phyloP scores from a whole-genome alignment of 73 alveolate species.

The Symbiodinium pilosum region DNA sequence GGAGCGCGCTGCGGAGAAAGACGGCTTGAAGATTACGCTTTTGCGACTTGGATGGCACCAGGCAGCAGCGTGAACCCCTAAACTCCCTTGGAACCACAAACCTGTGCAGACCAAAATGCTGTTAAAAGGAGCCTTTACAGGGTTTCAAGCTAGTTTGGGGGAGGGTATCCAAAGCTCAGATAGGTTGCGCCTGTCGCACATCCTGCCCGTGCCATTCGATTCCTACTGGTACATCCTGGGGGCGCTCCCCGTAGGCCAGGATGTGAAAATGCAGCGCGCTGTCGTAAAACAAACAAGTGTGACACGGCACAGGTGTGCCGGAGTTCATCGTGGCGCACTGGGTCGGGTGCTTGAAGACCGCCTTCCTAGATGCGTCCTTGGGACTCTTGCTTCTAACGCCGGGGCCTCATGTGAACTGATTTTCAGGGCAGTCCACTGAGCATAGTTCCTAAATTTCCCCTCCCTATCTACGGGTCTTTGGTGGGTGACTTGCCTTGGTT shows the following conservation, averaged over 20 bases:
- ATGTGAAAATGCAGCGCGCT: too few species aligned
- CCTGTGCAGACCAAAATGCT: not conserved
- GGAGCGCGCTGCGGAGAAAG: slow-evolving; percentile 65
- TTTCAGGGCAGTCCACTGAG: too few species aligned
- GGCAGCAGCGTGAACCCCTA: too few species aligned
- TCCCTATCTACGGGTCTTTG: too few species aligned
- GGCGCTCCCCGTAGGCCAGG: slow-evolving; percentile 77
- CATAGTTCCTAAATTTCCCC: too few species aligned
- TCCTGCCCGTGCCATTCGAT: slow-evolving; percentile 89
- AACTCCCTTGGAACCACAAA: not conserved
- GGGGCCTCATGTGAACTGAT: too few species aligned
- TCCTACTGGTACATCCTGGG: slow-evolving; percentile 94
- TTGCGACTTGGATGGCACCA: not conserved
- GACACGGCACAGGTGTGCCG: slow-evolving; percentile 73
- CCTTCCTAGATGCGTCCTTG: slow-evolving; percentile 79
- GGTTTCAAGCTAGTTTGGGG: not conserved
- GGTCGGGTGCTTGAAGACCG: slow-evolving; percentile 88
- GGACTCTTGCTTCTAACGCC: slow-evolving; percentile 49
- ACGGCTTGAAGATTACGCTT: slow-evolving; percentile 60
- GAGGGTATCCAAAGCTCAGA: too few species aligned
- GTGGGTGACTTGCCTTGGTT: too few species aligned
- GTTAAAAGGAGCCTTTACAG: not conserved
- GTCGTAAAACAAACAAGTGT: too few species aligned
- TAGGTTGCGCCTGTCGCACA: slow-evolving; percentile 77
- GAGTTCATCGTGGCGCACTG: slow-evolving; percentile 83